These are phyloP conservation scores for Myrica gale DNA, from an alignment of 306 rosid species.

Conservation along the genomic window DNA sequence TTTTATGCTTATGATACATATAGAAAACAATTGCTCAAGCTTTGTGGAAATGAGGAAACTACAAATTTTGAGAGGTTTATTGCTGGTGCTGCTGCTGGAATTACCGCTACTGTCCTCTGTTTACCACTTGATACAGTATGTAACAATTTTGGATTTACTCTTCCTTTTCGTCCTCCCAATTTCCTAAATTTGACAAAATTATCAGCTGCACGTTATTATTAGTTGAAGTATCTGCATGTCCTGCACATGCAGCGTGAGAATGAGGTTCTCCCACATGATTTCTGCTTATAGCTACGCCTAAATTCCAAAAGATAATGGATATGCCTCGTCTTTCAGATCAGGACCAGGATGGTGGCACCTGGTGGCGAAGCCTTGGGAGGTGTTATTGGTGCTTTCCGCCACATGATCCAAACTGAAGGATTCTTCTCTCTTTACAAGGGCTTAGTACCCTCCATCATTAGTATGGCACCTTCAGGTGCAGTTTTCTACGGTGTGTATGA, in stretches of 20 bases:
- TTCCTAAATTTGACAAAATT: background rate
- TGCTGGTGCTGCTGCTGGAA: slow-evolving; percentile 96
- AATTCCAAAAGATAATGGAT: slow-evolving; percentile 8
- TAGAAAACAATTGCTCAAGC: slow-evolving; percentile 71
- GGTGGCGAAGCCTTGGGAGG: slow-evolving; percentile 97
- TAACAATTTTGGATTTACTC: slow-evolving; percentile 22
- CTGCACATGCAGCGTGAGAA: background rate
- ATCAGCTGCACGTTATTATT: background rate
- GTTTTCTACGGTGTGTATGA: slow-evolving; percentile 94
- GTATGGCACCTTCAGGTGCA: slow-evolving; percentile 98
- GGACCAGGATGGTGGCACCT: slow-evolving; percentile 91
- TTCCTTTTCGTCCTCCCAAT: background rate
- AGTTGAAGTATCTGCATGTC: background rate
- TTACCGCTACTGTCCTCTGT: slow-evolving; percentile 78
- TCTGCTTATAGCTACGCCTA: slow-evolving; percentile 13
- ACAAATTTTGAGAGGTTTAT: slow-evolving; percentile 85
- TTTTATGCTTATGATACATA: slow-evolving; percentile 89
- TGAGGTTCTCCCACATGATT: background rate
- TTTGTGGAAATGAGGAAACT: slow-evolving; percentile 72
- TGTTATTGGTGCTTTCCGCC: slow-evolving; percentile 76
- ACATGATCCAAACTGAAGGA: slow-evolving; percentile 92
- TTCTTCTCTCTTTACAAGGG: slow-evolving; percentile 93
- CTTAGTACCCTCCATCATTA: slow-evolving; percentile 78
- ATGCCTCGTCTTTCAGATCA: slow-evolving; percentile 54
- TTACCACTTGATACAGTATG: slow-evolving; percentile 95